Conservation (phyloP, 768 basidiomycete species). For the Suillus bovinus region DNA sequence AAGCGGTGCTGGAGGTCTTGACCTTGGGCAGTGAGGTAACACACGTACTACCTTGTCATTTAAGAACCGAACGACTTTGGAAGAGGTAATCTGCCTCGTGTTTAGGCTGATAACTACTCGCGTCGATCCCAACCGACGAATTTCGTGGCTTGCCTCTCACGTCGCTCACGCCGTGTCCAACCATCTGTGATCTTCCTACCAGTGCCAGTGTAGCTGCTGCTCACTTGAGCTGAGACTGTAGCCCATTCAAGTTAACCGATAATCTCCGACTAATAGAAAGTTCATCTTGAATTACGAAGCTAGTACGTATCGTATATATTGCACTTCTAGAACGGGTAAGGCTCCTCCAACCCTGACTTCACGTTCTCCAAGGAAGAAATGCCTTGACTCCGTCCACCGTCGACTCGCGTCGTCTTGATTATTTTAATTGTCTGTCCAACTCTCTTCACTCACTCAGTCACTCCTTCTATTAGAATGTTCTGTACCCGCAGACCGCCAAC, state of each 20-base stretch:
- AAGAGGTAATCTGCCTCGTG: background rate
- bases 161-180: background rate
- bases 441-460: background rate
- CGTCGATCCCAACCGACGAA: background rate
- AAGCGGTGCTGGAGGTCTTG: background rate
- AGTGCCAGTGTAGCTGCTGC: no score
- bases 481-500: conserved; percentile 15
- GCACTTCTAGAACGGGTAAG: background rate
- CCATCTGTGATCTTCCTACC: background rate
- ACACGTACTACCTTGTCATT: no score
- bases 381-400: background rate
- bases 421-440: conserved; percentile 2
- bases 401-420: background rate
- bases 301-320: background rate
- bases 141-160: background rate
- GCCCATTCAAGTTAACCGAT: background rate
- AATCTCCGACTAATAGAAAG: background rate
- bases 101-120: background rate
- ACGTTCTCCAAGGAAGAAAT: background rate
- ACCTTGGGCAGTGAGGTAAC: background rate
- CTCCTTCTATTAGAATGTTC: conserved; percentile 5
- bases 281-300: background rate
- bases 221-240: no score
- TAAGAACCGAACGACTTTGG: no score
- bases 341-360: conserved; percentile 1